These are phyloP conservation scores for Tillandsia leiboldiana DNA, from an alignment of 176 grass and related monocot genomes.

Conservation along the genomic window DNA sequence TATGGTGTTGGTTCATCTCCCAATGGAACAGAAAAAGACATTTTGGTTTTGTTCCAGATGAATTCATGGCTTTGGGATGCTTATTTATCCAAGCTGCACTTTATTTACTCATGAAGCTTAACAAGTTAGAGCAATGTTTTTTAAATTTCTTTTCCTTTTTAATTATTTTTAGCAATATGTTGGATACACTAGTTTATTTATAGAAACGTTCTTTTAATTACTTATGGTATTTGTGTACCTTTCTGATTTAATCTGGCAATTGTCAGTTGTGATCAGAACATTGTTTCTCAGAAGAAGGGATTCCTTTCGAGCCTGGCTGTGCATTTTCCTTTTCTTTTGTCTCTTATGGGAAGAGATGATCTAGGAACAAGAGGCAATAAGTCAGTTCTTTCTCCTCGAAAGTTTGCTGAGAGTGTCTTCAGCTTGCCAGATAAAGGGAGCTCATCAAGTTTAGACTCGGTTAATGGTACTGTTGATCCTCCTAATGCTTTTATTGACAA, in stretches of 20 bases:
- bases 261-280: constrained; percentile 23
- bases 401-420: constrained; percentile 6
- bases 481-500: constrained; percentile 28
- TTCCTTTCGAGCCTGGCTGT: constrained; percentile 53
- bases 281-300: constrained; percentile 35
- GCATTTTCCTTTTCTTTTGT: constrained; percentile 61
- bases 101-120: too few species aligned
- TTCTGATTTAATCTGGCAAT: not conserved
- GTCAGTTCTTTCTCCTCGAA: constrained; percentile 19
- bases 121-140: not conserved
- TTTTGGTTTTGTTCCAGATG: not conserved
- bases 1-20: too few species aligned
- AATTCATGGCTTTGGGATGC: too few species aligned
- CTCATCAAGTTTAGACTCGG: constrained; percentile 22
- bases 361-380: constrained; percentile 17
- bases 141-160: not conserved
- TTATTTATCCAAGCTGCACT: too few species aligned
- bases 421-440: constrained; percentile 20
- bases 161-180: not conserved
- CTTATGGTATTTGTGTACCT: not conserved
- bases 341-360: constrained; percentile 47
- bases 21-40: not conserved
- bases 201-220: not conserved
- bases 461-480: constrained; percentile 19
- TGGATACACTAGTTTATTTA: not conserved